Evolutionary conservation across 2,329 filamentous ascomycete species (phyloP), one percentile per base, ranked within the genome.

Genomic region (Calonectria pseudoturangicola): DNA sequence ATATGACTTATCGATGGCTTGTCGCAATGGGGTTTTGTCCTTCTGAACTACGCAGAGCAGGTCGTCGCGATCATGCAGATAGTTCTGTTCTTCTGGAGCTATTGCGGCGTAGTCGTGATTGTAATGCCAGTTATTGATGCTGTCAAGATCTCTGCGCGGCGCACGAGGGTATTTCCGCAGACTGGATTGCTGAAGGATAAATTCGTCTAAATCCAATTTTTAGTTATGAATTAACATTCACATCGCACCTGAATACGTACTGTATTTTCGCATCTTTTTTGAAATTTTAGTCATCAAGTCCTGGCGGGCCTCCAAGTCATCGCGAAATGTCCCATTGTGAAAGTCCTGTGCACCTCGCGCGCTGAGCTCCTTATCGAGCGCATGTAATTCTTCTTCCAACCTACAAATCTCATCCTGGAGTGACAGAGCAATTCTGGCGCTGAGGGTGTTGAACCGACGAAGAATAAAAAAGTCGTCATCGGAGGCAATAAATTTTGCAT

Each of bases 361-460:
- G 18, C 78, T 81, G 30, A 74, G 76, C 33, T 13, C 8, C 5
- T 36, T 72, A 62, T 85, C 83, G 2, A 84, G 27, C 8, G 74
- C 60, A 0, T 70, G n/a, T 0, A 85, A 75, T 13, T 81, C 62
- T 9, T 81, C 68, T 70, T 85, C 83, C 0, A 85, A 60, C 0
- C 65, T 73, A 0, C 75, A 76, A 1, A 85, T 73, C 51, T 83
- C 74, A 41, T 85, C 83, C 71, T 85, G 83, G 3, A 84, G 75
- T 1, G 75, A 74, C 6, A 85, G 74, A 1, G 80, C 72, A 15
- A 83, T 70, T 39, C 83, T 73, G 8, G 74, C 71, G 50, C 83
- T 84, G 0, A 84, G 73, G 1, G 75, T 66, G 9, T 76, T 75
- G 60, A 86, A 85, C 15, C 82, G 79, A 7, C 83, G 78, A 4